Base-by-base conservation (phyloP, 352 stramenopile species). In the Globisporangium cederbergense region DNA sequence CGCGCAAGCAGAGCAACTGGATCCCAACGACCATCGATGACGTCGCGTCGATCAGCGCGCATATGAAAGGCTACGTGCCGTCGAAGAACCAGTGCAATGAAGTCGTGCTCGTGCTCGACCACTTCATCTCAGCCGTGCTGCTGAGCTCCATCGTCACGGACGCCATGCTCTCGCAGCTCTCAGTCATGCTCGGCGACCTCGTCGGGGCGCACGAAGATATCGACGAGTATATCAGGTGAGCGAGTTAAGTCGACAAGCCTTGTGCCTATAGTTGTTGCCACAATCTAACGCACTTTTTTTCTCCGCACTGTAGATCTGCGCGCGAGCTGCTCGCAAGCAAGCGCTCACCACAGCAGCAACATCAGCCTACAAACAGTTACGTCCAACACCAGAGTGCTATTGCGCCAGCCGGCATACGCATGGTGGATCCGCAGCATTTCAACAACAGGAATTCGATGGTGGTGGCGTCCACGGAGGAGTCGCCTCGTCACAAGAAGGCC, bases 71-170 rank as follows among this genome's bases (percentile, higher is more conserved):
- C 42, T 68, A 68, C 54, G 65, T 60, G 2, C 73, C 71, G 0
- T 71, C 83, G 30, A 84, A 81, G 62, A 47, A 60, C 2, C 67
- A 88, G 64, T 70, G 79, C 4, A 83, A 85, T 8, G 78, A 89
- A 34, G 56, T 89, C 47, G 78, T 87, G 66, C 71, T 91, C 22
- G 75, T 81, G 52, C 66, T 89, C 46, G 81, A 91, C 58, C 81
- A 91, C 50, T 75, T 89, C 53, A 82, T 88, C 68, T 91, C 81
- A 22, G 78, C 81, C 3, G 76, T 91, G 65, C 64, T 91, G 61
- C 62, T 91, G 8, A 87, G 74, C 60, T 66, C 79, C 5, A 46
- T 81, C 16, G 73, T 62, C 53, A 73, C 60, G 7, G 62, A 76
- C 13, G 32, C 50, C 2, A 74, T 75, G 38, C 58, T 91, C 18